A percentile compares a stretch with the other conserved stretches of the same genome.
Evolutionary conservation across 352 stramenopile species (phyloP).

Genomic region (Globisporangium carolinianum): DNA sequence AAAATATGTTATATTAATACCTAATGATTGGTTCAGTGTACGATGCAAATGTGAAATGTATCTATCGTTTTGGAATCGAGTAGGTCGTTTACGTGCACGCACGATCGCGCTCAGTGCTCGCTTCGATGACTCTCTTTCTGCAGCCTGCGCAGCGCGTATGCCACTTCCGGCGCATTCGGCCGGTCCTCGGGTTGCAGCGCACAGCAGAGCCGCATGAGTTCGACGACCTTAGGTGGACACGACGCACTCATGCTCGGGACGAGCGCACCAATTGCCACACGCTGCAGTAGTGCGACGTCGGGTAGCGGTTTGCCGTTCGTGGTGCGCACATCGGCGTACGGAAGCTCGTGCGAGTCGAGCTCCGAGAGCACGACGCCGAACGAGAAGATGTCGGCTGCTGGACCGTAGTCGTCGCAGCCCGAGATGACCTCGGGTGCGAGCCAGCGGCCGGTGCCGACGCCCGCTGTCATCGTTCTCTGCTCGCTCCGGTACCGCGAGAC

Average conservation of each 20-base stretch:
- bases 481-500: conserved; percentile 16
- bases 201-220: conserved; percentile 1
- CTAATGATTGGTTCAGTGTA: too few relatives aligned
- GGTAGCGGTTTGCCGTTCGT: conserved; percentile 17
- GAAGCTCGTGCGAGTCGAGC: conserved; percentile 79
- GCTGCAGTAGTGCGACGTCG: conserved; percentile 31
- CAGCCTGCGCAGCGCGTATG: neutral
- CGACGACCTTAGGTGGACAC: neutral
- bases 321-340: conserved; percentile 15
- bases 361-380: conserved; percentile 85
- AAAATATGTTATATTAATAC: too few relatives aligned
- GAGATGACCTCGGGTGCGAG: conserved; percentile 35
- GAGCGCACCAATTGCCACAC: conserved; percentile 22
- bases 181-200: neutral
- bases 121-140: too few relatives aligned
- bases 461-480: neutral
- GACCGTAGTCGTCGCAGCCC: conserved; percentile 18
- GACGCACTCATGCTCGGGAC: conserved; percentile 17
- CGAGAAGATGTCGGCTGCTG: conserved; percentile 43
- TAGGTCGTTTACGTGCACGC: too few relatives aligned
- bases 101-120: too few relatives aligned
- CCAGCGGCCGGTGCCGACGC: conserved; percentile 11
- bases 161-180: neutral
- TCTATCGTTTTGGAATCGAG: too few relatives aligned
- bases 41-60: too few relatives aligned